phyloP scores from a whole-genome alignment of 768 basidiomycete genomes.

The Panaeolus papilionaceus region DNA sequence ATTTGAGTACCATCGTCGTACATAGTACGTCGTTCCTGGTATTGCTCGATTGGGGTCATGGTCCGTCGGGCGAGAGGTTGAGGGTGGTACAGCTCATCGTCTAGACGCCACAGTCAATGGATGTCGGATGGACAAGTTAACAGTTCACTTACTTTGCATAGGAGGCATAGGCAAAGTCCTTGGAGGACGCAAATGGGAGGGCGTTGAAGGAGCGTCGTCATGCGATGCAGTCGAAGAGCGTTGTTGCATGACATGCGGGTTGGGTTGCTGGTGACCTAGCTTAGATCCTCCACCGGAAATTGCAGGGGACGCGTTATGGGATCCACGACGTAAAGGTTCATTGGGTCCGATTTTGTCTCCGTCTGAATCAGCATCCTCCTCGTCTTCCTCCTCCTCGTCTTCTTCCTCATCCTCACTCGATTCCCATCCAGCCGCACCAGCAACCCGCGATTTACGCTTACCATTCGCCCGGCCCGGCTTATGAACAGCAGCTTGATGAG shows the following conservation, averaged over 20 bases:
- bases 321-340: conserved; percentile 31
- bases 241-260: conserved; percentile 31
- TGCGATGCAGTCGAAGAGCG: background rate
- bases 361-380: conserved; percentile 76
- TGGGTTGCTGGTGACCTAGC: conserved; percentile 15
- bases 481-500: conserved; percentile 77
- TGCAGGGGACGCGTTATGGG: background rate
- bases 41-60: conserved; percentile 55
- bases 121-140: conserved; percentile 19
- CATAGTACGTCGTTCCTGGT: conserved; percentile 54
- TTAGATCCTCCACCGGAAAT: background rate
- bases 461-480: conserved; percentile 73
- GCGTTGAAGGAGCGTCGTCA: conserved; percentile 35
- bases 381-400: conserved; percentile 79
- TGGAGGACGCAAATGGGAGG: conserved; percentile 59
- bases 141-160: conserved; percentile 46
- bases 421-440: conserved; percentile 53
- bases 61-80: conserved; percentile 47
- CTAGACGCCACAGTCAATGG: conserved; percentile 33
- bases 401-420: conserved; percentile 83
- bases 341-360: conserved; percentile 31
- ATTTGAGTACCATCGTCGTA: conserved; percentile 60
- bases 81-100: conserved; percentile 51
- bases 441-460: conserved; percentile 67
- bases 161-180: conserved; percentile 70